Percentiles rank a stretch among this genome's conserved stretches.
phyloP scores from a whole-genome alignment of 2,329 filamentous ascomycete genomes.

The Talaromyces sp. region DNA sequence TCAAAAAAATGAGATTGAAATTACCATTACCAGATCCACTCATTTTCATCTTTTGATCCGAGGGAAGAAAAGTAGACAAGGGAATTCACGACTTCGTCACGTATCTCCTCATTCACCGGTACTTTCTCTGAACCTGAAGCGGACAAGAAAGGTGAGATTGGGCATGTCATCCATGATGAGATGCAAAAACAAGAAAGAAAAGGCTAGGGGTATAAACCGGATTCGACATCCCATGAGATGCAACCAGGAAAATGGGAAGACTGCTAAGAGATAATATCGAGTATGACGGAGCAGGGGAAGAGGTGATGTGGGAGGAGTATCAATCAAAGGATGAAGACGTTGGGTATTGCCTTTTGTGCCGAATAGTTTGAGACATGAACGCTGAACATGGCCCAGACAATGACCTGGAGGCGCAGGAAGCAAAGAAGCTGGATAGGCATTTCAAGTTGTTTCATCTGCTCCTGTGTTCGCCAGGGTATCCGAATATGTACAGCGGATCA shows the following conservation, averaged over 20 bases:
- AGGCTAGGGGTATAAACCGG: constrained; percentile 18
- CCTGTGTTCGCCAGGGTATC: not conserved
- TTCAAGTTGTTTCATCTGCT: too few species aligned
- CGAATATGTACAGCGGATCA: constrained; percentile 10
- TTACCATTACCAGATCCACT: not conserved
- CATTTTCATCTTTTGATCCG: constrained; percentile 15
- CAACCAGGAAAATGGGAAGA: constrained; percentile 11
- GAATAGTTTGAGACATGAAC: not conserved
- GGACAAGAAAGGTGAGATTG: not conserved
- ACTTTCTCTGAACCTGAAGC: not conserved
- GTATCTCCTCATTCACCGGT: constrained; percentile 10
- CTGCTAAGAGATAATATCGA: not conserved
- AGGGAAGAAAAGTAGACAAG: constrained; percentile 17
- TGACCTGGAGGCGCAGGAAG: too few species aligned
- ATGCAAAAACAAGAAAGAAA: constrained; percentile 9
- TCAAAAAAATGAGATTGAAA: not conserved
- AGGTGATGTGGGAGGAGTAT: not conserved
- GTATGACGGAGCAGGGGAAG: not conserved
- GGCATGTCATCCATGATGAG: constrained; percentile 18
- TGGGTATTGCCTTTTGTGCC: too few species aligned
- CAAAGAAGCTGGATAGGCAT: too few species aligned
- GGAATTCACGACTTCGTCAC: constrained; percentile 30
- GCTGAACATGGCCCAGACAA: not conserved
- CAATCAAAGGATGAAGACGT: not conserved
- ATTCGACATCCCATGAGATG: constrained; percentile 21